Evolutionary conservation across 2,329 filamentous ascomycete species (phyloP).

Genomic region (Sporothrix brasiliensis): DNA sequence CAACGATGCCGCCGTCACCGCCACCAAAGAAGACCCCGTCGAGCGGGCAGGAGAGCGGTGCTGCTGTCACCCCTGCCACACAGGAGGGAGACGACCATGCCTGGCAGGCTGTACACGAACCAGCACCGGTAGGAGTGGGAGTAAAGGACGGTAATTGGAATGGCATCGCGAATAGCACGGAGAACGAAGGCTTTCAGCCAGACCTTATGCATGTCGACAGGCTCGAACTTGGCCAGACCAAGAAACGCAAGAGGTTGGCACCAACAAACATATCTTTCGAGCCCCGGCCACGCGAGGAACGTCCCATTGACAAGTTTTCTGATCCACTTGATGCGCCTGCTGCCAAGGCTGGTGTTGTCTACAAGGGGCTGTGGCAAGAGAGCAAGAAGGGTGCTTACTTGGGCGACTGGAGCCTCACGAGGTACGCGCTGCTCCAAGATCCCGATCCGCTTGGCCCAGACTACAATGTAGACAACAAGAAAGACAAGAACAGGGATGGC

Average conservation of each 20-base stretch:
- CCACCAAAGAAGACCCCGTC: neutral
- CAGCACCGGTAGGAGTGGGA: neutral
- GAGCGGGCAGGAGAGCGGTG: neutral
- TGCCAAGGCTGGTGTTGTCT: no score
- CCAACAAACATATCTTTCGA: slow-evolving; percentile 37
- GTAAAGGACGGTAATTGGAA: neutral
- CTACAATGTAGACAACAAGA: neutral
- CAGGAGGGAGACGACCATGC: slow-evolving; percentile 4
- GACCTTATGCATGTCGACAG: neutral
- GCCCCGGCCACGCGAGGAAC: neutral
- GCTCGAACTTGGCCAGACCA: slow-evolving; percentile 30
- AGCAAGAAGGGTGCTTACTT: slow-evolving; percentile 43
- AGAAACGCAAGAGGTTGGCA: slow-evolving; percentile 41
- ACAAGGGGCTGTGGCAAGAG: slow-evolving; percentile 26
- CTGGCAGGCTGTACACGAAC: no score
- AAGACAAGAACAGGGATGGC: no score
- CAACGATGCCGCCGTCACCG: neutral
- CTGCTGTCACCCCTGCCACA: neutral
- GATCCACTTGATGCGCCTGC: neutral
- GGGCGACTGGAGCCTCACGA: slow-evolving; percentile 42
- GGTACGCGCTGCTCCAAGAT: slow-evolving; percentile 30
- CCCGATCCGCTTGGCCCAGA: slow-evolving; percentile 17
- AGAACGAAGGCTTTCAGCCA: neutral
- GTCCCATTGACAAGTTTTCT: neutral
- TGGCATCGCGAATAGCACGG: neutral